Evolutionary conservation across 208 protist species (phyloP).

Genomic region (Acanthamoeba castellanii): DNA sequence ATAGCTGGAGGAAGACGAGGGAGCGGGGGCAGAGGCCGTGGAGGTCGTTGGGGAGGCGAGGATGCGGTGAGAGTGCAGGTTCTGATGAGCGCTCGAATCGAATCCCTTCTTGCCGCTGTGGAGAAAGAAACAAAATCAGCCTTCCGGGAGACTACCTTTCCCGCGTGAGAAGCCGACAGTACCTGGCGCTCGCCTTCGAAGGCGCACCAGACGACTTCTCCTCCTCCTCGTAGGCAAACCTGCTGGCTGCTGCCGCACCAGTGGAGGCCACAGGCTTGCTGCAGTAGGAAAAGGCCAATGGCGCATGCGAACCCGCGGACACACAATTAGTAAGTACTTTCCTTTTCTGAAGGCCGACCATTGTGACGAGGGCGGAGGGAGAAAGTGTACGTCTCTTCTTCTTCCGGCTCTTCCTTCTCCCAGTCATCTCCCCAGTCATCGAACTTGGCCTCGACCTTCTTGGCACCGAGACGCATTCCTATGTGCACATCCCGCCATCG

Average conservation of each 20-base stretch:
- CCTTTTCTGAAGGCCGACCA: not conserved
- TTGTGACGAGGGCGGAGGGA: not conserved
- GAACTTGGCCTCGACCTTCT: slow-evolving; percentile 57
- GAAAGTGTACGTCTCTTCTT: slow-evolving; percentile 17
- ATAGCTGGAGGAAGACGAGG: not conserved
- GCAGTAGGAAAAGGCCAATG: not conserved
- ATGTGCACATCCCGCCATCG: not conserved
- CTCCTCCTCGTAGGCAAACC: slow-evolving; percentile 10
- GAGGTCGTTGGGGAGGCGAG: not conserved
- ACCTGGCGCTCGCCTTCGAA: not conserved
- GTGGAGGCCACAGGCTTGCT: not conserved
- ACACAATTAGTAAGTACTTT: not conserved
- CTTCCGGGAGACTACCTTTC: not conserved
- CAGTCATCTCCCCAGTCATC: slow-evolving; percentile 34
- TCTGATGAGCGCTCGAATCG: slow-evolving; percentile 19
- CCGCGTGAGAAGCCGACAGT: not conserved
- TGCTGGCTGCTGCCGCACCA: not conserved
- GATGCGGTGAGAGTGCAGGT: slow-evolving; percentile 36
- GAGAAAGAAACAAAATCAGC: not conserved
- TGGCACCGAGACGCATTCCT: slow-evolving; percentile 9
- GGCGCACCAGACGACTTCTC: not conserved
- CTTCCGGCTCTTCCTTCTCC: not conserved
- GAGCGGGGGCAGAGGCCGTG: not conserved
- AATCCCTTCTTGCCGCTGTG: slow-evolving; percentile 53
- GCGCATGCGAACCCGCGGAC: not conserved